Base-by-base conservation (phyloP, 768 basidiomycete genomes). In the Cantharellus cinnabarinus region DNA sequence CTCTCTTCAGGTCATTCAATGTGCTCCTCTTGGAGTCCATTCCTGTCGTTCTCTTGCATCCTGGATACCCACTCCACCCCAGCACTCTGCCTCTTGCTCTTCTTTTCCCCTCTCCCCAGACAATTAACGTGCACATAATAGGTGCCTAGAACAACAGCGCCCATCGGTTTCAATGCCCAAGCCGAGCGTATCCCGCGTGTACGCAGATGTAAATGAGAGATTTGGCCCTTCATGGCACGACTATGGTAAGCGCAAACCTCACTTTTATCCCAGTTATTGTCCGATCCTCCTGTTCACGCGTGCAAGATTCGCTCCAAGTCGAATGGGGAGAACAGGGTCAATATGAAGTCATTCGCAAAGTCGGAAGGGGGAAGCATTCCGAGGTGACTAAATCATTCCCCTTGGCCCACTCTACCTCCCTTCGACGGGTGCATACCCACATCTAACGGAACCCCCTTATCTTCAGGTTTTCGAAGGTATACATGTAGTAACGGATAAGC, bases 281-380 rank as follows among this genome's bases (percentile, higher is more conserved):
- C 50, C 41, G 64, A 5, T 42, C 34, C 51, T n/a, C 40, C 42
- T 4, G 42, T 53, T 39, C 0, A 29, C 29, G 10, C 10, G 1
- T 29, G 44, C 10, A 67, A 89, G 89, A 97, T 76, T 93, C 91
- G 70, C 77, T 97, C 7, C 88, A 90, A 71, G 86, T 97, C n/a
- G 87, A 91, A 65, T 97, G 91, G 91, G 91, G 91, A 58, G 79
- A 84, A 3, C 91, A 97, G 73, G 91, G 95, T 72, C 89, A 94
- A 71, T 97, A 97, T 67, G 91, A 97, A 73, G 93, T 97, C 68
- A 89, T 97, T 41, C 77, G 91, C 60, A 97, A 97, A 72, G 91
- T 97, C 4, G 91, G 91, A 34, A 74, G 91, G 62, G 91, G 91
- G 62, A 97, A 97, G 70, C 93, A 94, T 68, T 90, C 88, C 50